These are phyloP conservation scores for Crithidia expoeki DNA, from an alignment of 208 protist species.

Conservation along the genomic window DNA sequence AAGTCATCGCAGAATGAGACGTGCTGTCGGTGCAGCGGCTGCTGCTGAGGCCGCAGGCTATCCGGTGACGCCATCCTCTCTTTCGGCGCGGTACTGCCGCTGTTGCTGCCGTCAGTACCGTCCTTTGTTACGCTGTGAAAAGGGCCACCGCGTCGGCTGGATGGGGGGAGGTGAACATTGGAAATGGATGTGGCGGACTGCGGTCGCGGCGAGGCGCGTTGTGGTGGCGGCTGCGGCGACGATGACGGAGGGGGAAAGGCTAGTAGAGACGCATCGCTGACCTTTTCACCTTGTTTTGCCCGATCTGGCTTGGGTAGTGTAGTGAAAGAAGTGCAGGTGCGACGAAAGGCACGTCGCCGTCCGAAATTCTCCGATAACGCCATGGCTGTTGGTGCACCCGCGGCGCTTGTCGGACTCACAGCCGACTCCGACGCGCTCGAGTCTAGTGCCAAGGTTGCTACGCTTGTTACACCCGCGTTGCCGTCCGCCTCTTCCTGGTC, in stretches of 20 bases:
- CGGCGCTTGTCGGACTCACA: not conserved
- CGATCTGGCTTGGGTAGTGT: not conserved
- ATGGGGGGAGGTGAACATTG: not conserved
- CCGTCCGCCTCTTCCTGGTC: not conserved
- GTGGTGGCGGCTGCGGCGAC: not conserved
- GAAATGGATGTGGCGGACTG: not conserved
- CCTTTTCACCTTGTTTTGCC: not conserved
- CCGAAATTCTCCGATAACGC: not conserved
- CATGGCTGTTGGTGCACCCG: not conserved
- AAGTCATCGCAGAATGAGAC: conserved; percentile 14
- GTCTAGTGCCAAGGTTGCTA: not conserved
- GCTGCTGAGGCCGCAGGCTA: not conserved
- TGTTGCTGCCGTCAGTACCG: not conserved
- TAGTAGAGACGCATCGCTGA: not conserved
- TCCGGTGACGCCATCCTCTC: not conserved
- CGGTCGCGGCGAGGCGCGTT: not conserved
- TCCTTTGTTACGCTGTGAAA: not conserved
- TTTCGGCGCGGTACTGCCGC: not conserved
- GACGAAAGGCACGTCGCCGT: not conserved
- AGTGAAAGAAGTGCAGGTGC: not conserved
- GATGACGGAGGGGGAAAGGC: not conserved
- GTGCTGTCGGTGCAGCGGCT: not conserved
- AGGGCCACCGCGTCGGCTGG: not conserved
- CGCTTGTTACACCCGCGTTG: not conserved
- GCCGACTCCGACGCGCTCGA: not conserved